Evolutionary conservation across 192 early-diverging fungal species (phyloP), one percentile per base, ranked within the genome.

Genomic region (Pilobolus umbonatus): DNA sequence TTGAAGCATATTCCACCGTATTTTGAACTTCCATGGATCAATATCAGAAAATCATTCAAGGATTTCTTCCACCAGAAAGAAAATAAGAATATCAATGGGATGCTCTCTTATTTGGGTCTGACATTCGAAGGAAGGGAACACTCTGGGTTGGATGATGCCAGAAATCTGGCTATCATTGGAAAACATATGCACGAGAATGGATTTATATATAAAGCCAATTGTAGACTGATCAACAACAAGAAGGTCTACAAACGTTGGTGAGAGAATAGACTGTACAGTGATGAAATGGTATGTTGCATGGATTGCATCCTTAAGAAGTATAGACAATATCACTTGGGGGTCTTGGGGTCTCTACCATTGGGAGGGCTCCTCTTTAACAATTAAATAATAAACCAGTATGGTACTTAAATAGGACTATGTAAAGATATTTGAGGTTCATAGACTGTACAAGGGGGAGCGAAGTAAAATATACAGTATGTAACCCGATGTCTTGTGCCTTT

Each of bases 141-240:
- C 70, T 85, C 78, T 19, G 93, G 93, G 11, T 73, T 90, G 55
- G 90, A 92, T 68, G 91, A 95, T 65, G 75, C 91, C 3, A 49
- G 78, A 22, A 95, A 93, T 72, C 78, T 95, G 22, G 86, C 80
- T 14, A 49, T 76, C 29, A 90, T 93, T 34, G 85, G 81, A 17
- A 62, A 75, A 43, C 61, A 62, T 5, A 68, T 95, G 67, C 76
- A 81, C 8, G 29, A 64, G 15, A 66, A 72, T 22, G 71, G 71
- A 1, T 70, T 57, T 45, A 22, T 63, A 2, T 60, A 67, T 22
- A 67, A 72, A 31, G 39, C 48, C 5, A 60, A 67, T 36, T 48
- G 24, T 30, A 40, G 19, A 44, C 60, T 44, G 50, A 30, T 53
- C 30, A 19, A 39, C 21, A 36, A 40, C 5, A 35, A 11, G 7